phyloP scores from a whole-genome alignment of 371 early-diverging fungal genomes.

The Smittium culicis region DNA sequence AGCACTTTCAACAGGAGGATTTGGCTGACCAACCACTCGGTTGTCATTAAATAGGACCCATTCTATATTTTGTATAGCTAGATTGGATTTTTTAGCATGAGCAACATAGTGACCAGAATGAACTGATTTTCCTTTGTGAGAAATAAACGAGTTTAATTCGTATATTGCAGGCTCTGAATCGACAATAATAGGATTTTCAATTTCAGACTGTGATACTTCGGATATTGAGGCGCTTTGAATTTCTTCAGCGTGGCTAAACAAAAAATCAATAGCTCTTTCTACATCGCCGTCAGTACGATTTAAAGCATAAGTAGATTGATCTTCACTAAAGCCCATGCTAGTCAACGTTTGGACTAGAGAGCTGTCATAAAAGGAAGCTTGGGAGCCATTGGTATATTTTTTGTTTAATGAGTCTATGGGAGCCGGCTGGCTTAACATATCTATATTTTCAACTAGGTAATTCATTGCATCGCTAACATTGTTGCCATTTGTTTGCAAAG shows the following conservation, averaged over 20 bases:
- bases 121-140: constrained; percentile 92
- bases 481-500: constrained; percentile 65
- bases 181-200: constrained; percentile 22
- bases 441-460: constrained; percentile 92
- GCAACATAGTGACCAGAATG: constrained; percentile 95
- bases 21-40: constrained; percentile 63
- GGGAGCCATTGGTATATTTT: background rate
- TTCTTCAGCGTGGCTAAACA: constrained; percentile 74
- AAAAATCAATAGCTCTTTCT: constrained; percentile 88
- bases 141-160: constrained; percentile 66
- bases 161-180: constrained; percentile 43
- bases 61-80: constrained; percentile 29
- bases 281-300: constrained; percentile 50
- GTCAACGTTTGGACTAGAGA: constrained; percentile 33
- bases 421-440: constrained; percentile 43
- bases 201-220: constrained; percentile 5
- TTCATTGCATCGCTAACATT: constrained; percentile 80
- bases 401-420: constrained; percentile 25
- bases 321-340: constrained; percentile 81
- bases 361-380: background rate
- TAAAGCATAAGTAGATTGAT: constrained; percentile 70
- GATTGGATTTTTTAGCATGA: constrained; percentile 45
- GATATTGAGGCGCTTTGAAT: constrained; percentile 5
- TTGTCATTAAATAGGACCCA: constrained; percentile 93
- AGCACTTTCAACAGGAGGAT: constrained; percentile 42